Evolutionary conservation across 2,329 filamentous ascomycete genomes (phyloP).

Genomic region (Arthrinium puccinioides): DNA sequence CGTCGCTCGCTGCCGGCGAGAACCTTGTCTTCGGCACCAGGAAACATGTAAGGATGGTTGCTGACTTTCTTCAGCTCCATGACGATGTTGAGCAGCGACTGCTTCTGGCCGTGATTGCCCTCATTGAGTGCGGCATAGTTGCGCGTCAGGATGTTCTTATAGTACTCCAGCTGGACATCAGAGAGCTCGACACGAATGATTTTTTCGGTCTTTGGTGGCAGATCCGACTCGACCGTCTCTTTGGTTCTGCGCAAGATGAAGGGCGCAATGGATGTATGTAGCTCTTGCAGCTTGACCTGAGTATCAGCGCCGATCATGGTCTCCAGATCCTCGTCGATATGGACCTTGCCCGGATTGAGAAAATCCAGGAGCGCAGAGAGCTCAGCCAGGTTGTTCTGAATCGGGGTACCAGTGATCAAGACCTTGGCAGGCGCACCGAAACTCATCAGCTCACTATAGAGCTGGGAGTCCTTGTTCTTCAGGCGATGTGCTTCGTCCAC

Average conservation of each 20-base stretch:
- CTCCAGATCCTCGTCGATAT: slow-evolving; percentile 88
- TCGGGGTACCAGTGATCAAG: slow-evolving; percentile 92
- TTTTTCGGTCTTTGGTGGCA: slow-evolving; percentile 96
- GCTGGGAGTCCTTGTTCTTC: slow-evolving; percentile 91
- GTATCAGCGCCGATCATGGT: slow-evolving; percentile 69
- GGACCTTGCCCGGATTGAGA: slow-evolving; percentile 86
- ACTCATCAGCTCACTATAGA: slow-evolving; percentile 77
- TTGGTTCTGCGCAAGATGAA: slow-evolving; percentile 95
- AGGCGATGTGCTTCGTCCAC: slow-evolving; percentile 95
- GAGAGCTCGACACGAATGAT: slow-evolving; percentile 97
- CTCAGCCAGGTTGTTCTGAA: slow-evolving; percentile 94
- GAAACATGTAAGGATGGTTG: slow-evolving; percentile 98
- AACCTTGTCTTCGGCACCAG: slow-evolving; percentile 85
- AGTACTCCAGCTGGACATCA: slow-evolving; percentile 94
- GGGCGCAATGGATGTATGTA: slow-evolving; percentile 82
- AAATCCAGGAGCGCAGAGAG: slow-evolving; percentile 92
- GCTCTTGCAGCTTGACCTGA: slow-evolving; percentile 76
- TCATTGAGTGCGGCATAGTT: slow-evolving; percentile 94
- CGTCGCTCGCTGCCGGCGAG: slow-evolving; percentile 72
- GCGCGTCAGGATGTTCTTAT: slow-evolving; percentile 95
- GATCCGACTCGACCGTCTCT: slow-evolving; percentile 91
- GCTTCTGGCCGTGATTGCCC: slow-evolving; percentile 83
- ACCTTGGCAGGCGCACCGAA: slow-evolving; percentile 86
- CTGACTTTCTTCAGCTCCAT: slow-evolving; percentile 99
- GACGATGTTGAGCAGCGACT: slow-evolving; percentile 94